Percentiles rank a stretch among this genome's conserved stretches.
Conservation (phyloP, 129 eudicot genomes). For the Flaveria ramosissima region DNA sequence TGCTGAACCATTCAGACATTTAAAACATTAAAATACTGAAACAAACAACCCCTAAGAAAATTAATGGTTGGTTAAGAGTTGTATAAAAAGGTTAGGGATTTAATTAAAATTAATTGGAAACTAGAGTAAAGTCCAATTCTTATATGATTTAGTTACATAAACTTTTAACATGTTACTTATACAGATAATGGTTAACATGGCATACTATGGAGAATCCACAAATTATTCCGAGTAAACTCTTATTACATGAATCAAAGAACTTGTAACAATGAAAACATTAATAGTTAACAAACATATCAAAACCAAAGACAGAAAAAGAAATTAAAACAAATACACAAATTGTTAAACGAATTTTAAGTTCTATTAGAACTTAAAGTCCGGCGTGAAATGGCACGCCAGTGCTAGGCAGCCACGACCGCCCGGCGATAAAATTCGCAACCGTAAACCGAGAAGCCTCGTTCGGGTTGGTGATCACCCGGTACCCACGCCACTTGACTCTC, state of each 20-base stretch:
- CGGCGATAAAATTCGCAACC: constrained; percentile 50
- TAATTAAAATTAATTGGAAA: too few species aligned
- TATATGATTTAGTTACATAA: too few species aligned
- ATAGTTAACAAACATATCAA: background rate
- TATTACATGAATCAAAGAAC: constrained; percentile 6
- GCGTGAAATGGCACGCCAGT: constrained; percentile 57
- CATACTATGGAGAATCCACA: background rate
- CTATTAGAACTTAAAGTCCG: constrained; percentile 35
- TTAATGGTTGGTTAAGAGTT: too few species aligned
- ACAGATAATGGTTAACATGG: background rate
- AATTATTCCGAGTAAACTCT: background rate
- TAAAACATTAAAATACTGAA: too few species aligned
- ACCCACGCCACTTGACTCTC: constrained; percentile 65
- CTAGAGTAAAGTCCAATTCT: too few species aligned
- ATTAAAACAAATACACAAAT: background rate
- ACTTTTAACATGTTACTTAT: too few species aligned
- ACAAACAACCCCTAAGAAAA: too few species aligned
- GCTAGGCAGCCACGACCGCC: constrained; percentile 57
- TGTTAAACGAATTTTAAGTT: background rate
- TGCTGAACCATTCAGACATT: too few species aligned
- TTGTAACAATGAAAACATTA: background rate
- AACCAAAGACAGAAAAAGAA: background rate
- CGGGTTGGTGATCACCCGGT: constrained; percentile 44
- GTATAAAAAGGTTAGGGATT: too few species aligned
- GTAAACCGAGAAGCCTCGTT: constrained; percentile 51